phyloP scores from a whole-genome alignment of 352 stramenopile genomes.

The Globisporangium parvum region DNA sequence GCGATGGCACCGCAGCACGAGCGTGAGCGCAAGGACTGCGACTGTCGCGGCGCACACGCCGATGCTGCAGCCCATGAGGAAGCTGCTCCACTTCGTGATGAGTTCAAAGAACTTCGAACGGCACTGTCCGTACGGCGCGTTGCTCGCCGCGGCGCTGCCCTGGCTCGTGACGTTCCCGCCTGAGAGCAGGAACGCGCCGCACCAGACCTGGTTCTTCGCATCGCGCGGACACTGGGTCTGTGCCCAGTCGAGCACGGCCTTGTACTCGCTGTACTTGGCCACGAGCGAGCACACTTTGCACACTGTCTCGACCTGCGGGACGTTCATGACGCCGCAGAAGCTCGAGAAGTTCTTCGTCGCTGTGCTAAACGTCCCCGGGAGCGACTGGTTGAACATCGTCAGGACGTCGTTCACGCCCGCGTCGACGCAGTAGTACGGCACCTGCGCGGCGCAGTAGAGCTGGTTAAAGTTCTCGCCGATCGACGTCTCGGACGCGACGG shows the following conservation, averaged over 20 bases:
- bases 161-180: constrained; percentile 13
- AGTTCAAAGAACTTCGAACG: constrained; percentile 53
- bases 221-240: constrained; percentile 46
- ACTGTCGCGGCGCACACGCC: constrained; percentile 44
- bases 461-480: constrained; percentile 70
- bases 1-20: constrained; percentile 40
- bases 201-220: constrained; percentile 61
- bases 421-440: constrained; percentile 72
- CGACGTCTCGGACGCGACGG: constrained; percentile 32
- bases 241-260: constrained; percentile 58
- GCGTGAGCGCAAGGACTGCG: constrained; percentile 50
- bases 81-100: constrained; percentile 62
- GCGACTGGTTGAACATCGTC: constrained; percentile 43
- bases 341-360: constrained; percentile 44
- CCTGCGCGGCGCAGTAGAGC: constrained; percentile 76
- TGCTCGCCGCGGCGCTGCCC: constrained; percentile 29
- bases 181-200: constrained; percentile 49
- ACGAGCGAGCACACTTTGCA: constrained; percentile 56
- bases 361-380: constrained; percentile 31
- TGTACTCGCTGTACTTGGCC: constrained; percentile 54
- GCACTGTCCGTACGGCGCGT: constrained; percentile 66
- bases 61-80: constrained; percentile 47
- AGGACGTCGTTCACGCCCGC: constrained; percentile 39
- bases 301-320: constrained; percentile 38
- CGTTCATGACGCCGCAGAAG: constrained; percentile 36